Percentiles rank a stretch among this genome's conserved stretches.
These are phyloP conservation scores for Eucalyptus sp. DNA, from an alignment of 345 rosid genomes.

Conservation along the genomic window DNA sequence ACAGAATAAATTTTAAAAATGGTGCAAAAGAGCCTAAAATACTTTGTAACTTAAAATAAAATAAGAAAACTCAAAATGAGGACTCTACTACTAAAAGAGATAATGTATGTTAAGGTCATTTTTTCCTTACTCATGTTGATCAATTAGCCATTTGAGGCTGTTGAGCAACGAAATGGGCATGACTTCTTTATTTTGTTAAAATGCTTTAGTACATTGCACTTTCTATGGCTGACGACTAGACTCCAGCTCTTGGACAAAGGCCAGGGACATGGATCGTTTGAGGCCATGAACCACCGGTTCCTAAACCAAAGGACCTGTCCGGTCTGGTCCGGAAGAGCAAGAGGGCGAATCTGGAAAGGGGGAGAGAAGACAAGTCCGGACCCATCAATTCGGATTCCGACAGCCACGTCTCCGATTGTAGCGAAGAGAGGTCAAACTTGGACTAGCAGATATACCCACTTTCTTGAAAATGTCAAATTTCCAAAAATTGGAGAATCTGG, in stretches of 20 bases:
- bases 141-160: neutral
- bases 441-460: neutral
- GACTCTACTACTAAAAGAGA: neutral
- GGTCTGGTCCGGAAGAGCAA: neutral
- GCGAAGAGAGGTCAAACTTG: neutral
- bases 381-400: neutral
- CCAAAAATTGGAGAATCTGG: neutral
- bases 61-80: neutral
- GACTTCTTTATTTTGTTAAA: neutral
- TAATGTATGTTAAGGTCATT: neutral
- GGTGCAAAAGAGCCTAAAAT: neutral
- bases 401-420: neutral
- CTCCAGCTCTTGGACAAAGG: neutral
- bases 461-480: neutral
- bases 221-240: neutral
- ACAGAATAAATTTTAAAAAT: neutral
- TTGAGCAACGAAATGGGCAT: neutral
- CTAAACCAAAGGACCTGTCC: neutral
- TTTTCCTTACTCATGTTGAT: neutral
- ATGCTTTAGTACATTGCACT: neutral
- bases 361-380: neutral
- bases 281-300: neutral
- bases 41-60: neutral
- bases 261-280: neutral
- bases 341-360: neutral